A percentile compares a stretch with the other conserved stretches of the same genome.
Evolutionary conservation across 2,329 filamentous ascomycete species (phyloP).

Genomic region (Sclerotinia subarctica): DNA sequence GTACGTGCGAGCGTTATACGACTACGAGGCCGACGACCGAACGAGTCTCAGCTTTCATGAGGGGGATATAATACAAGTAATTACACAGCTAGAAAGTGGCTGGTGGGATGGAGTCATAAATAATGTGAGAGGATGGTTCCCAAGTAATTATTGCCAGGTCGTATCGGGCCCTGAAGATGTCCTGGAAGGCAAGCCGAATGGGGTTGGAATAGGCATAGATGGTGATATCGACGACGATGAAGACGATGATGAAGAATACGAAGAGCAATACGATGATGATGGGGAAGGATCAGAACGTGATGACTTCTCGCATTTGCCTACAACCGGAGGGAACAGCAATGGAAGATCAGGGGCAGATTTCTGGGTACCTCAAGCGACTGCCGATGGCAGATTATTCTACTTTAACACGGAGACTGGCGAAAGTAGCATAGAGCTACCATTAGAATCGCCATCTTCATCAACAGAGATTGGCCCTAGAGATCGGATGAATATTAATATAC

Average conservation of each 20-base stretch:
- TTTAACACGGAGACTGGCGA: slow-evolving; percentile 98
- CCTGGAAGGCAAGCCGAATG: slow-evolving; percentile 57
- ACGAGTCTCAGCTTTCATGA: slow-evolving; percentile 96
- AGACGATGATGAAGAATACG: slow-evolving; percentile 67
- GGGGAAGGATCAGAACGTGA: slow-evolving; percentile 62
- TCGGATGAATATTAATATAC: slow-evolving; percentile 81
- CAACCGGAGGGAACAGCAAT: slow-evolving; percentile 61
- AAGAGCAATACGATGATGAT: slow-evolving; percentile 58
- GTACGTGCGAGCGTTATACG: slow-evolving; percentile 94
- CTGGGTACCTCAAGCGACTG: slow-evolving; percentile 96
- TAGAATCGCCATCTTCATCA: slow-evolving; percentile 80
- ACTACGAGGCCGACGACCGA: slow-evolving; percentile 96
- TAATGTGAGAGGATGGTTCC: slow-evolving; percentile 95
- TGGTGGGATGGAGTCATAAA: slow-evolving; percentile 99
- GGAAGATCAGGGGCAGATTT: slow-evolving; percentile 88
- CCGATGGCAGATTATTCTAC: slow-evolving; percentile 90
- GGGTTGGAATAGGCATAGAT: slow-evolving; percentile 45
- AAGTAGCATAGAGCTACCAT: slow-evolving; percentile 87
- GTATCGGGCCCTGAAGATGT: slow-evolving; percentile 74
- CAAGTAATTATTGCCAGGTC: slow-evolving; percentile 95
- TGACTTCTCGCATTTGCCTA: slow-evolving; percentile 55
- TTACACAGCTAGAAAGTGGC: slow-evolving; percentile 94
- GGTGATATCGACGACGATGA: slow-evolving; percentile 64
- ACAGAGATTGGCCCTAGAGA: slow-evolving; percentile 85
- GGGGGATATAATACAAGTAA: slow-evolving; percentile 96